Evolutionary conservation across 345 rosid species (phyloP).

Genomic region (Eucalyptus dawsonii): DNA sequence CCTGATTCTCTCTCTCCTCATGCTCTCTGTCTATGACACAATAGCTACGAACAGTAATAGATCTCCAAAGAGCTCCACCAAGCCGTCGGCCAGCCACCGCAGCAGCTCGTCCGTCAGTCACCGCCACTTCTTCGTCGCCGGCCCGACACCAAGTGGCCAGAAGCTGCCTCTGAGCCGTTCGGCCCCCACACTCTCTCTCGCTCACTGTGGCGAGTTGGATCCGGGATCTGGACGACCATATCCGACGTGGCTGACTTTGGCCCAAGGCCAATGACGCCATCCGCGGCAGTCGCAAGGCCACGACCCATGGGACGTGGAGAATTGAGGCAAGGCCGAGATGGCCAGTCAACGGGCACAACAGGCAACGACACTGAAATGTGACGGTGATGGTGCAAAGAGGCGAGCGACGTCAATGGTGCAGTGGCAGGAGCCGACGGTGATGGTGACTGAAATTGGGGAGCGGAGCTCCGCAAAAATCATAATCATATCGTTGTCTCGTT

Average conservation of each 20-base stretch:
- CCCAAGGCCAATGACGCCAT: neutral
- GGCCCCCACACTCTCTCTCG: neutral
- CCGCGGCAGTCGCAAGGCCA: neutral
- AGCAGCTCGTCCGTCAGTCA: neutral
- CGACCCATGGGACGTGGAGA: neutral
- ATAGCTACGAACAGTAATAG: too few relatives aligned
- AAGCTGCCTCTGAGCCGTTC: too few relatives aligned
- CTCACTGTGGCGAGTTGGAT: too few relatives aligned
- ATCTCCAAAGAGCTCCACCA: neutral
- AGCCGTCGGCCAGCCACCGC: neutral
- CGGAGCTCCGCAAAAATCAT: neutral
- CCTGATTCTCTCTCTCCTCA: neutral
- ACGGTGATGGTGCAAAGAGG: neutral
- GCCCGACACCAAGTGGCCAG: neutral
- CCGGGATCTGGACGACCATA: neutral
- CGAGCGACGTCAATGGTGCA: neutral
- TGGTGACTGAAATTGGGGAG: neutral
- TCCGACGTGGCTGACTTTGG: neutral
- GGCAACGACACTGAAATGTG: accelerated
- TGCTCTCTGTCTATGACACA: accelerated
- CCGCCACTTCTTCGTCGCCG: accelerated
- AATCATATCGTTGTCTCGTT: accelerated
- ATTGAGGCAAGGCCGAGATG: neutral
- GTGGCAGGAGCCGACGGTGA: neutral
- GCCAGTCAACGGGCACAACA: accelerated